phyloP scores from a whole-genome alignment of 495 filamentous ascomycete species.

The Aspergillus homomorphus region DNA sequence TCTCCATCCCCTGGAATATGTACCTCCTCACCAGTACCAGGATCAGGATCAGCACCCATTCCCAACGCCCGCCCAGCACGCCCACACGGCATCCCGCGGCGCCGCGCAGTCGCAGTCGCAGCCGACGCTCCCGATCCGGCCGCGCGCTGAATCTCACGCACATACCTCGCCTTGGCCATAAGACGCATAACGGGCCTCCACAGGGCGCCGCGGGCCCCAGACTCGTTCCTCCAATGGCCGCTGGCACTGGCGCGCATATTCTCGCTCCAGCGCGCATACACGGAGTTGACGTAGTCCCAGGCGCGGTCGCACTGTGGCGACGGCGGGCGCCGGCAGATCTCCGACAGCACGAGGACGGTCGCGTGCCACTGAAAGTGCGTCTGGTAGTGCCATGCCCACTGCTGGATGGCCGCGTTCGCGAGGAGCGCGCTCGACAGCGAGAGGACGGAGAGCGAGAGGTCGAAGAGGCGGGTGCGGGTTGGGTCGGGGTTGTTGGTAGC shows the following conservation, averaged over 20 bases:
- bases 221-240: slow-evolving; percentile 42
- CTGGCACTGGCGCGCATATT: no score
- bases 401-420: slow-evolving; percentile 38
- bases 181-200: slow-evolving; percentile 55
- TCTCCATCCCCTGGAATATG: no score
- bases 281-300: slow-evolving; percentile 51
- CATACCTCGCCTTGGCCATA: slow-evolving; percentile 41
- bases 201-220: slow-evolving; percentile 26
- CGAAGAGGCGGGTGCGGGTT: slow-evolving; percentile 20
- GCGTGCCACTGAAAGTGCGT: slow-evolving; percentile 62
- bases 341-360: slow-evolving; percentile 52
- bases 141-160: slow-evolving; percentile 22
- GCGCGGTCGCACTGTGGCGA: slow-evolving; percentile 51
- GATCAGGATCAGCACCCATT: no score
- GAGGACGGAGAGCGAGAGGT: slow-evolving; percentile 45
- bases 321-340: slow-evolving; percentile 48
- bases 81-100: no score
- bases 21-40: no score
- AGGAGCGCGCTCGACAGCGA: slow-evolving; percentile 55
- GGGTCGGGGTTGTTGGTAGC: slow-evolving; percentile 18
- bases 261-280: slow-evolving; percentile 40
- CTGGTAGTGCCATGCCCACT: slow-evolving; percentile 60
- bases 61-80: no score
- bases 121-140: no score
- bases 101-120: no score